Evolutionary conservation across 176 grass and related monocot genomes (phyloP).

Genomic region (Cenchrus purpureus): DNA sequence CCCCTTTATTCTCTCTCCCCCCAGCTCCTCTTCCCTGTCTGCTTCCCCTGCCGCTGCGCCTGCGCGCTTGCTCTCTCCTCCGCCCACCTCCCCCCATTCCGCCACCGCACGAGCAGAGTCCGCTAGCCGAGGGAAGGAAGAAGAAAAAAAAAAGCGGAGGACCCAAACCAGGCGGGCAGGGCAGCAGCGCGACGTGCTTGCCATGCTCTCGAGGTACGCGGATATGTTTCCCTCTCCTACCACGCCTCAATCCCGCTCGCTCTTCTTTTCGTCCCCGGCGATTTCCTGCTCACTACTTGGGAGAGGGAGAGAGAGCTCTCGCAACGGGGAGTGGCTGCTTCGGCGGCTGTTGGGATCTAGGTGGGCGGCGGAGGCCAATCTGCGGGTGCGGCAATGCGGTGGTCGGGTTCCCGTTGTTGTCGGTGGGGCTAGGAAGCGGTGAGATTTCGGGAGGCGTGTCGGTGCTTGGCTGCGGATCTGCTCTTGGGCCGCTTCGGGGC

Average conservation of each 20-base stretch:
- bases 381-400: conserved; percentile 14
- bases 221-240: not conserved
- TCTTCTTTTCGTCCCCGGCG: not conserved
- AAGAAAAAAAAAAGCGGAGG: not conserved
- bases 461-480: not conserved
- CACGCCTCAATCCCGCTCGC: not conserved
- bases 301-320: not conserved
- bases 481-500: not conserved
- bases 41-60: conserved; percentile 38
- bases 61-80: not conserved
- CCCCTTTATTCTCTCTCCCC: conserved; percentile 42
- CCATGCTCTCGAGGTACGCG: conserved; percentile 36
- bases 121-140: not conserved
- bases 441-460: conserved; percentile 47
- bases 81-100: conserved; percentile 29
- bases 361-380: not conserved
- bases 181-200: conserved; percentile 25
- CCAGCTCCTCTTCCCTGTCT: conserved; percentile 39
- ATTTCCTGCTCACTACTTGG: not conserved
- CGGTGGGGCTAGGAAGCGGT: conserved; percentile 40
- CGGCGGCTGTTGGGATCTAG: conserved; percentile 21
- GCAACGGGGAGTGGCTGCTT: conserved; percentile 12
- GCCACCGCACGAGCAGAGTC: not conserved
- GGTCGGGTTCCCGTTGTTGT: conserved; percentile 25
- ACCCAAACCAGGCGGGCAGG: conserved; percentile 10